Evolutionary conservation across 2,329 filamentous ascomycete genomes (phyloP), one percentile per base, ranked within the genome.

Genomic region (Xylaria sp.): DNA sequence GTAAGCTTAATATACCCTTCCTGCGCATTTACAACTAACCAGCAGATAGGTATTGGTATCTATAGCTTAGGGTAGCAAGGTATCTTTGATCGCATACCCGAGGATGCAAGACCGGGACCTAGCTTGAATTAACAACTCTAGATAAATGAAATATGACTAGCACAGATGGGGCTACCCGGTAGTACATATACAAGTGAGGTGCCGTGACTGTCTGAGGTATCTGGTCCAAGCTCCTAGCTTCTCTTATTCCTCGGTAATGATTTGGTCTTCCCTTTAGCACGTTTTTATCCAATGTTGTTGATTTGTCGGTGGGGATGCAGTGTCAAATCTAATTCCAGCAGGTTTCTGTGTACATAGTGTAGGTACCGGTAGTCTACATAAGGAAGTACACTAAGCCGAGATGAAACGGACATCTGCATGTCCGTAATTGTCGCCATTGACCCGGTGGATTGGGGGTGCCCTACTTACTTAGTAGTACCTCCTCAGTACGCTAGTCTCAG

Each of bases 301-400:
- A 44, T 58, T 42, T 44, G 55, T n/a, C 8, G 35, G 58, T 25
- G 44, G 21, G 13, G 13, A 27, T 35, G 8, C 18, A 53, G 16
- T 16, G 32, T 16, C 5, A 27, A 18, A 32, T n/a, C 8, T 10
- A 35, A 35, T 35, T 35, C 32, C 32, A 35, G 32, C 32, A 10
- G 32, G 32, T 35, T 35, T 21, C n/a, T n/a, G n/a, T n/a, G n/a
- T n/a, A n/a, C n/a, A n/a, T n/a, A n/a, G n/a, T n/a, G 23, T 13
- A 23, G 6, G 21, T 50, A 50, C 8, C 21, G 10, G 27, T 32
- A 29, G 13, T 35, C 10, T 35, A 35, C 40, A 42, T 6, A 18
- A 29, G 47, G 37, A 61, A 29, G 47, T 47, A 61, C 50, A 66
- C 63, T 57, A 66, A 59, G 63, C 63, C 42, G 12, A 62, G 58